Conservation (phyloP, 208 protist species). For the Naegleria lovaniensis region DNA sequence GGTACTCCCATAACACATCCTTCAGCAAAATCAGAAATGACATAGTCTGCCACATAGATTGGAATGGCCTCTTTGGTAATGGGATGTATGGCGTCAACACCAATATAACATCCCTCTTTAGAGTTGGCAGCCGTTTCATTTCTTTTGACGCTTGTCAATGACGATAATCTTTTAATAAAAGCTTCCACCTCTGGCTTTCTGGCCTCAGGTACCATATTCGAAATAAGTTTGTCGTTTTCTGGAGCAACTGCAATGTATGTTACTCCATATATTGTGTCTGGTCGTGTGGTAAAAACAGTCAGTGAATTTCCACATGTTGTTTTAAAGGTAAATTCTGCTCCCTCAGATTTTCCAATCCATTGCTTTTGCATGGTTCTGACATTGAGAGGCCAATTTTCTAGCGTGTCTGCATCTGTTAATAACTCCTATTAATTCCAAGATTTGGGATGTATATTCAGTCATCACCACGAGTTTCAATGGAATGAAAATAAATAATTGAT, state of each 20-base stretch:
- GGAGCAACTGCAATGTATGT: conserved; percentile 49
- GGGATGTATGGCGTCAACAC: conserved; percentile 25
- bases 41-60: conserved; percentile 55
- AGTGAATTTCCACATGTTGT: neutral
- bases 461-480: no score
- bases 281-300: conserved; percentile 50
- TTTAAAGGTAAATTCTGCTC: conserved; percentile 45
- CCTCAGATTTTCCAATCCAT: conserved; percentile 65
- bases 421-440: conserved; percentile 29
- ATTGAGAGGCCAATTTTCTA: conserved; percentile 51
- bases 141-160: neutral
- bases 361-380: conserved; percentile 62
- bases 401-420: conserved; percentile 39
- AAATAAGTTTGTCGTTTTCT: conserved; percentile 34
- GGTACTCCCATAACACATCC: conserved; percentile 67
- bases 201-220: neutral
- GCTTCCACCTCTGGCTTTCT: neutral
- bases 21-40: conserved; percentile 56
- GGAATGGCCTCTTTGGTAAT: conserved; percentile 38
- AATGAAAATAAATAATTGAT: no score
- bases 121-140: neutral
- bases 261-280: conserved; percentile 58
- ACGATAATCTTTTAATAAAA: neutral
- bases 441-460: neutral
- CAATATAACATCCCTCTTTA: conserved; percentile 33